Evolutionary conservation across 768 basidiomycete genomes (phyloP), one percentile per base, ranked within the genome.

Genomic region (Heimioporus sp.): DNA sequence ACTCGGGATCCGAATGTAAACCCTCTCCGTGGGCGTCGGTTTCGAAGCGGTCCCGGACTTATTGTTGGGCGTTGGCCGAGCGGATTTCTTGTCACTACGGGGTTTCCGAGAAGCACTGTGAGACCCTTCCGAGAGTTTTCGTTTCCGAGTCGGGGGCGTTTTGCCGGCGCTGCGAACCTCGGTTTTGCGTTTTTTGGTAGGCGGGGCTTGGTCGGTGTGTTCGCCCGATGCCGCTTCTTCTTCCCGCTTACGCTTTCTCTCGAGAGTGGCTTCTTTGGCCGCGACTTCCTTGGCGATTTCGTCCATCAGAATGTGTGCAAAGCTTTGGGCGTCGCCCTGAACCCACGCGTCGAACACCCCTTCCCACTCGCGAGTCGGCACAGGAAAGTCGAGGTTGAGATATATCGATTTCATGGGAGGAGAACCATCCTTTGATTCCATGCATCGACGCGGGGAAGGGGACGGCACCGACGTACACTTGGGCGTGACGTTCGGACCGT

Each of bases 261-360:
- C 83, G 3, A 67, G 60, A 5, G 75, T 76, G 8, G 75, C 71
- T 63, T 83, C 79, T 62, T 82, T 87, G 36, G 76, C 75, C 42
- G 65, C 72, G 17, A 69, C 65, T 66, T 84, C 81, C 59, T 76
- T 79, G 53, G 77, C 76, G 32, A 88, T 74, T 68, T 84, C 86
- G 20, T 73, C 73, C 53, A 74, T 76, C 53, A 91, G 65, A 53
- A 82, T 65, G 36, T 71, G 70, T 6, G 90, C 87, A 68, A 95
- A 94, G 15, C 64, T 65, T 66, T 97, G 94, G 3, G 89, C 86
- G 63, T 96, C 92, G 2, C 93, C 92, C 60, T 92, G 83, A 49
- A 93, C 68, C 90, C 92, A 96, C 36, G 81, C 80, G 68, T 97
- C 93, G 58, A 97, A 95, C 4, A 95, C 86, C 9, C 84, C 87